phyloP scores from a whole-genome alignment of 2,329 filamentous ascomycete species.

The Juglanconis sp. region DNA sequence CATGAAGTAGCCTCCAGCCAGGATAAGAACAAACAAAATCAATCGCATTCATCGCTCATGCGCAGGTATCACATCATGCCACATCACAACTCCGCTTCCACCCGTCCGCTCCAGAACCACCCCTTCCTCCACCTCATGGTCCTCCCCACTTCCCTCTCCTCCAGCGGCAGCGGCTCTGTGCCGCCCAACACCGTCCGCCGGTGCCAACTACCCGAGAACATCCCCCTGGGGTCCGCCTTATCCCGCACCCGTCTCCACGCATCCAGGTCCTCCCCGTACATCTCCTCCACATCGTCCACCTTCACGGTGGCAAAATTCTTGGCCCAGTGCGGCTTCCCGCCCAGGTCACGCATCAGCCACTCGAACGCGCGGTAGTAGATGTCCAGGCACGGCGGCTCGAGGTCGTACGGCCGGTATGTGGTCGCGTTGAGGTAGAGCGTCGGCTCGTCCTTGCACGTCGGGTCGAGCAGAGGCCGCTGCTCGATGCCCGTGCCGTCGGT shows the following conservation, averaged over 20 bases:
- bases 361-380: slow-evolving; percentile 79
- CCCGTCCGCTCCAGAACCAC: slow-evolving; percentile 16
- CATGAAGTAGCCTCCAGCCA: neutral
- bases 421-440: slow-evolving; percentile 79
- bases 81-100: slow-evolving; percentile 1
- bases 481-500: slow-evolving; percentile 23
- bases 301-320: slow-evolving; percentile 66
- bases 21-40: no score
- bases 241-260: slow-evolving; percentile 62
- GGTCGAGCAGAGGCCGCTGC: slow-evolving; percentile 51
- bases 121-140: slow-evolving; percentile 10
- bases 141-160: slow-evolving; percentile 17
- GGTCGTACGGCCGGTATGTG: slow-evolving; percentile 70
- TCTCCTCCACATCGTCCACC: slow-evolving; percentile 51
- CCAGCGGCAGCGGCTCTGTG: slow-evolving; percentile 11
- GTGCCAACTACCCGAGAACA: slow-evolving; percentile 90
- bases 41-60: neutral
- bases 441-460: slow-evolving; percentile 53
- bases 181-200: slow-evolving; percentile 58
- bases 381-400: slow-evolving; percentile 64
- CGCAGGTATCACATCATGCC: neutral
- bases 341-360: slow-evolving; percentile 75
- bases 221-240: slow-evolving; percentile 67
- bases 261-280: slow-evolving; percentile 61
- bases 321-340: slow-evolving; percentile 75